These are phyloP conservation scores for Neurospora discreta DNA, from an alignment of 495 filamentous ascomycete genomes.

Conservation along the genomic window DNA sequence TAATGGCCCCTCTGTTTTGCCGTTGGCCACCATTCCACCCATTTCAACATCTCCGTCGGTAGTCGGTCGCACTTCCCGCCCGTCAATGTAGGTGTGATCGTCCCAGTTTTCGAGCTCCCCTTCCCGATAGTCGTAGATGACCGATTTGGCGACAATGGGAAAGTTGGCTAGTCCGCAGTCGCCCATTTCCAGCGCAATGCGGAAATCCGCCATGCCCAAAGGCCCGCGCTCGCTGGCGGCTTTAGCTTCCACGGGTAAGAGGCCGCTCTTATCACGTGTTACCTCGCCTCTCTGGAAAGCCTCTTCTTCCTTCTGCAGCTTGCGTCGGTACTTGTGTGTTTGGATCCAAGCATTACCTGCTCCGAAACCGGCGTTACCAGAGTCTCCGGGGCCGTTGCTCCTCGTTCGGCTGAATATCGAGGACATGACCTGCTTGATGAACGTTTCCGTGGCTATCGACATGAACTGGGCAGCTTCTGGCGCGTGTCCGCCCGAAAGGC, in stretches of 20 bases:
- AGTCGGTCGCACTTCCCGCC: constrained; percentile 18
- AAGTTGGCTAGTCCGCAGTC: constrained; percentile 66
- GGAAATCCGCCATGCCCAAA: constrained; percentile 68
- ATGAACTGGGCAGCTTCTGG: constrained; percentile 72
- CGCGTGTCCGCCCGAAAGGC: constrained; percentile 61
- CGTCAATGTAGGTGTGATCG: constrained; percentile 39
- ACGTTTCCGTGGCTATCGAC: constrained; percentile 82
- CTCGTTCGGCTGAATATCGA: constrained; percentile 68
- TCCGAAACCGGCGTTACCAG: constrained; percentile 44
- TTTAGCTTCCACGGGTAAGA: constrained; percentile 67
- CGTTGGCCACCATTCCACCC: constrained; percentile 24
- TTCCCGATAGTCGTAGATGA: constrained; percentile 63
- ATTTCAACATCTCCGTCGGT: constrained; percentile 19
- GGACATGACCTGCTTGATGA: constrained; percentile 78
- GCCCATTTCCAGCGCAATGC: constrained; percentile 62
- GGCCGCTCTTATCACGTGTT: constrained; percentile 52
- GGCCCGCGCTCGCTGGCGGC: constrained; percentile 54
- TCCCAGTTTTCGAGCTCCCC: constrained; percentile 57
- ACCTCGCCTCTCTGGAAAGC: constrained; percentile 56
- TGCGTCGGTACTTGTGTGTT: constrained; percentile 63
- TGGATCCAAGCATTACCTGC: constrained; percentile 60
- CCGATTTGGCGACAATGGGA: constrained; percentile 57
- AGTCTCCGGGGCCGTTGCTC: constrained; percentile 59
- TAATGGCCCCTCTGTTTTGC: constrained; percentile 8
- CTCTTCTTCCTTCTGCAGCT: constrained; percentile 62